Base-by-base conservation (phyloP, 495 filamentous ascomycete genomes). In the Aspergillus wentii region DNA sequence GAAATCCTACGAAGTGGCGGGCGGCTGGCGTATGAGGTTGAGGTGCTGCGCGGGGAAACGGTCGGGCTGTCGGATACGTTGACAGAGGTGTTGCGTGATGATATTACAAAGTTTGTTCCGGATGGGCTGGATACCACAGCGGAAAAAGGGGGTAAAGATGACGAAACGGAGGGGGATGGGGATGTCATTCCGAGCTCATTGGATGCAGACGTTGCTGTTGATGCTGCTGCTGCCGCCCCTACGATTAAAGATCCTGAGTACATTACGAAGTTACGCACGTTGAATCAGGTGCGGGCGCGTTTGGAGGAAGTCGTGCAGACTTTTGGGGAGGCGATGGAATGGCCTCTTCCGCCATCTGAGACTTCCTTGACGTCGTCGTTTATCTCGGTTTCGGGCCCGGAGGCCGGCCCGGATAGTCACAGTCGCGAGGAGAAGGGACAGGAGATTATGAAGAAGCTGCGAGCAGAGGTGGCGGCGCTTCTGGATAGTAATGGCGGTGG, bases 261-360 rank as follows among this genome's bases (percentile, higher is more conserved):
- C 52, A 83, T 97, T 40, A 71, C 72, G 14, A 78, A 85, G 33
- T 74, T 98, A 29, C 83, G 85, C 48, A 96, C 86, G 15, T 71
- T 97, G 9, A 83, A 82, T 15, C 73, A 79, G n/a, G 87, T 95
- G 13, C 82, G 89, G 38, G 62, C 77, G 1, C 80, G 88, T 11
- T 70, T 98, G 8, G 88, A 95, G 50, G 74, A 82, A 1, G 88
- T 95, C 5, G 85, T 95, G 31, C 80, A 84, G 56, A 83, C 80
- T 16, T 98, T 97, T 53, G 89, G 88, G 36, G 82, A 89, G 43
- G 94, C 94, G 8, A 91, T 97, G 81, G 79, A 89, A 47, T 96
- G 92, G 75, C 81, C 86, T 9, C 75, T 97, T 27, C 85, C 90
- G 1, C 90, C 88, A 1, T 88, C 85, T 1, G 81, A 85, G 43